Base-by-base conservation (phyloP, 2,329 filamentous ascomycete genomes). In the Akanthomyces dipterigenus region DNA sequence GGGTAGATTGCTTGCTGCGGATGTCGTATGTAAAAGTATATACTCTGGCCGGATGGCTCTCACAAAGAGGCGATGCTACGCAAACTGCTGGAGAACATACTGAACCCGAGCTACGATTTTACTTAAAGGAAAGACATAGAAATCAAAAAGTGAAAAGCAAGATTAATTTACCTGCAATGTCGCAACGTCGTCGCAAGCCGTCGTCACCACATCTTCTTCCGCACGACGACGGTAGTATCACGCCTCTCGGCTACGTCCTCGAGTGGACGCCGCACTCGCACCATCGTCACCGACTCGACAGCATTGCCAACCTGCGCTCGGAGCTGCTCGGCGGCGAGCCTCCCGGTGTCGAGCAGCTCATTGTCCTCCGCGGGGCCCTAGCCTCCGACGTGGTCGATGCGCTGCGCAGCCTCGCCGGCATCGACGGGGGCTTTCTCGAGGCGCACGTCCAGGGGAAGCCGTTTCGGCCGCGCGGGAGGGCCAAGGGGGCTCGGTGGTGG, bases 191-290 rank as follows among this genome's bases (percentile, higher is more conserved):
- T 40, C 43, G 55, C 34, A 58, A 49, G 34, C 36, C 34, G 55
- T 34, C 14, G 34, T 50, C 55, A 18, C 55, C 34, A 7, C 22
- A 11, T 5, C 22, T 40, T n/a, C 45, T 16, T 3, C 64, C n/a
- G n/a, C n/a, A n/a, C n/a, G n/a, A n/a, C 56, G 56, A 62, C 42
- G 45, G 42, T n/a, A 43, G 45, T 4, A n/a, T 58, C 31, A 34
- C 43, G 16, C 60, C 62, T 18, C 54, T 51, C n/a, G 65, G 64
- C 16, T 65, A 66, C 51, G 63, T 62, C 36, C 61, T 63, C 16
- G 65, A 66, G 40, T 65, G 45, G 50, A 63, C 38, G 55, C 62
- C 45, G 24, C 55, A 42, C 16, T 40, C 53, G 7, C 62, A 54
- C 28, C 60, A 60, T 31, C 51, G 64, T 9, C 64, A 61, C 38